Evolutionary conservation across 352 stramenopile species (phyloP), one percentile per base, ranked within the genome.

Genomic region (Phytophthora rubi): DNA sequence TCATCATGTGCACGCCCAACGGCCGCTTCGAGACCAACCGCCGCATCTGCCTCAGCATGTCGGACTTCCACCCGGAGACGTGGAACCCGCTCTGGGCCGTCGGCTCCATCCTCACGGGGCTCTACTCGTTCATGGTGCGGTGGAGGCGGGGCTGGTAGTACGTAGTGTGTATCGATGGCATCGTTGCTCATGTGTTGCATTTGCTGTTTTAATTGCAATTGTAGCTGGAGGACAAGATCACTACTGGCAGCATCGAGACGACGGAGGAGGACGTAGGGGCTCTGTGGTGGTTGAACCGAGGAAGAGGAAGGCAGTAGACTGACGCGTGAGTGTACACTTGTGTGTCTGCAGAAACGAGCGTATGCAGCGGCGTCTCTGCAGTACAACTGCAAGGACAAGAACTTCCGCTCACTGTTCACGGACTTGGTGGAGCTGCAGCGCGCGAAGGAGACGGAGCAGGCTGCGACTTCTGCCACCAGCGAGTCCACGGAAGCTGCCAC

Each of bases 11-110:
- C 56, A 99, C 96, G 35, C 93, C 92, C 23, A 97, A 94, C 58
- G 96, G 96, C 18, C 89, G 96, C 44, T 99, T 99, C 73, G 88
- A 97, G 68, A 82, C 93, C 8, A 98, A 98, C 66, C 82, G 90
- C 42, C 82, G 93, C 32, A 86, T 99, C 52, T 99, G 96, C 74
- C 70, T 99, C 16, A 95, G 80, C 60, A 98, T 98, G 94, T 97
- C 88, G 52, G 95, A 98, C 79, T 98, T 97, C 70, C 95, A 98
- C 70, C 93, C 93, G 5, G 94, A 98, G 79, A 96, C 87, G 4
- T 98, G 96, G 96, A 98, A 98, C 80, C 96, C 96, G 32, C 93
- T 98, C 72, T 98, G 95, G 95, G 90, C 83, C n/a, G 92, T 98
- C 28, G 87, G 81, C 49, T 98, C 94, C 26, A 98, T 99, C 73